Evolutionary conservation across 2,329 filamentous ascomycete genomes (phyloP).

Genomic region (Scedosporium apiospermum): DNA sequence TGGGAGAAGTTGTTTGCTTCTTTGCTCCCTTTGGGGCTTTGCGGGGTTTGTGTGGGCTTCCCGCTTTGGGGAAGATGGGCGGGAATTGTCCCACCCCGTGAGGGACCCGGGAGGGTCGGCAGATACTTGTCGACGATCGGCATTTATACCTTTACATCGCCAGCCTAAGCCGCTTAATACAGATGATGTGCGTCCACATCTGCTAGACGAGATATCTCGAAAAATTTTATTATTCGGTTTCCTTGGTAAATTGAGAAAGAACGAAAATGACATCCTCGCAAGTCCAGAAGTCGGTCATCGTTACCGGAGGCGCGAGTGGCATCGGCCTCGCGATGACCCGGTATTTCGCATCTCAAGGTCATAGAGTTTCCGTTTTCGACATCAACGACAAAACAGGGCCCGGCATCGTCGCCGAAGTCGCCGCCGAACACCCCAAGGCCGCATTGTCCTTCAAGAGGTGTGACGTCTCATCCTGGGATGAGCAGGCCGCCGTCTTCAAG

Average conservation of each 20-base stretch:
- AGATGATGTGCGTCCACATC: no score
- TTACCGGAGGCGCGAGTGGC: constrained; percentile 14
- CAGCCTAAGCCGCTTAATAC: no score
- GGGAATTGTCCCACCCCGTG: no score
- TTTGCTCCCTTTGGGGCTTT: neutral
- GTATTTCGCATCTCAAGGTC: constrained; percentile 23
- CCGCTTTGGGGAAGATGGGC: neutral
- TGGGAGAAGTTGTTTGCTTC: neutral
- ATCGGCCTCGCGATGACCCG: constrained; percentile 17
- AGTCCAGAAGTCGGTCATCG: constrained; percentile 8
- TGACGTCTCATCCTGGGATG: constrained; percentile 26
- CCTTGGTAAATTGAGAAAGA: neutral
- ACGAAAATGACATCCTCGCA: neutral
- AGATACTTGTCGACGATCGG: neutral
- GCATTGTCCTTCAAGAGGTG: constrained; percentile 21
- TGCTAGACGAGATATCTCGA: no score
- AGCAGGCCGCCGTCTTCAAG: constrained; percentile 19
- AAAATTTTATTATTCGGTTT: neutral
- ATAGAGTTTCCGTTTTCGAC: constrained; percentile 23
- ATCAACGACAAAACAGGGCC: constrained; percentile 18
- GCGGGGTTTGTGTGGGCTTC: neutral
- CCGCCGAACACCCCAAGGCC: constrained; percentile 15
- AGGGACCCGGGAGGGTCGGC: neutral
- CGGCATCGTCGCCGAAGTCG: constrained; percentile 14
- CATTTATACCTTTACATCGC: no score